Base-by-base conservation (phyloP, 768 basidiomycete genomes). In the Dentipellis fragilis region DNA sequence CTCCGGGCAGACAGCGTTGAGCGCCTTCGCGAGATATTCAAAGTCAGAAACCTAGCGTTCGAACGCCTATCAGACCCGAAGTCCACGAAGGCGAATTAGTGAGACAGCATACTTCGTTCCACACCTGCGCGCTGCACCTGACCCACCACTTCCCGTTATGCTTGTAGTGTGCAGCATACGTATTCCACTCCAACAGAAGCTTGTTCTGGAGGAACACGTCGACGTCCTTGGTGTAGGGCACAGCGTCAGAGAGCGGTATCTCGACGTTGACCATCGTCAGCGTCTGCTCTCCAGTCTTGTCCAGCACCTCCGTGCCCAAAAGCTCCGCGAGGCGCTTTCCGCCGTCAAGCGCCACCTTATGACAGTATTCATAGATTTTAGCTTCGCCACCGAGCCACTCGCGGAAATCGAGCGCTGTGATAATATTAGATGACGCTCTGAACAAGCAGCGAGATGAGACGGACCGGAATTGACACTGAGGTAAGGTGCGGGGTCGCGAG, bases 381-480 rank as follows among this genome's bases (percentile, higher is more conserved):
- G 76, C 67, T 66, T 93, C 90, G 6, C 91, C 89, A 1, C 91
- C 90, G 2, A 91, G 67, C 71, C 78, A 79, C 56, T 76, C 64
- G 29, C 91, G 80, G 70, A 93, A 93, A 34, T 83, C 77, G 4
- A 91, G 66, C 0, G 89, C 90, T 83, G 52, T 19, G 19, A 19
- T 10, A 8, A 22, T n/a, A n/a, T 34, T 6, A 37, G 37, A 21
- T 8, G 37, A 46, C 17, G 38, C 12, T 14, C 54, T 54, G 8
- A 38, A 14, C 14, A 17, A 16, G 10, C 10, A 52, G 35, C 22
- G 11, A 46, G 37, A 12, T 19, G 14, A 51, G 34, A 57, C 69
- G 55, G 53, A 82, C 84, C 83, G 60, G 79, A 72, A 0, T 62
- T 62, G 12, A 88, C 72, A 38, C 79, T 81, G 17, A 88, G 67